Percentiles rank a stretch among this genome's conserved stretches.
These are phyloP conservation scores for Xylaria sp. DNA, from an alignment of 2,329 filamentous ascomycete genomes.

Conservation along the genomic window DNA sequence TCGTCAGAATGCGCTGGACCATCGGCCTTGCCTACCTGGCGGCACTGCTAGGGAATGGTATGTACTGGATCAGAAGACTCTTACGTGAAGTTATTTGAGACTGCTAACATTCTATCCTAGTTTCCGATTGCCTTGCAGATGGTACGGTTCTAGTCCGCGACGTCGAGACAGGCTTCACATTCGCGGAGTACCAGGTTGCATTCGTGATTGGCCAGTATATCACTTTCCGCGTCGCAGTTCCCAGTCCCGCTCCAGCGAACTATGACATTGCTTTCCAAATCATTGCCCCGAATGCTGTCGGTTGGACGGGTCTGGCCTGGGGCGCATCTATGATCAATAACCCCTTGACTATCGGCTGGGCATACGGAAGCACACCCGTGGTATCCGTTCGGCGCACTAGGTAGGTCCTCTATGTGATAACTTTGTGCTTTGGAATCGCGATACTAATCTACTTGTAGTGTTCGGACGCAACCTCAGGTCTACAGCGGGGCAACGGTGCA, in stretches of 20 bases:
- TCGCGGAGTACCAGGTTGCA: constrained; percentile 35
- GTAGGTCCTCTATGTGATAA: constrained; percentile 41
- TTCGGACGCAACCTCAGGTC: constrained; percentile 43
- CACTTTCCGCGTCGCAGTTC: constrained; percentile 46
- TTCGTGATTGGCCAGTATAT: constrained; percentile 39
- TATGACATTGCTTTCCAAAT: constrained; percentile 53
- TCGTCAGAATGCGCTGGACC: constrained; percentile 37
- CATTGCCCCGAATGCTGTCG: constrained; percentile 49
- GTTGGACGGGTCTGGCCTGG: constrained; percentile 56
- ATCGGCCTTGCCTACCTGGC: constrained; percentile 30
- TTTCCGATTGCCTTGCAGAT: constrained; percentile 28
- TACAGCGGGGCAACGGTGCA: constrained; percentile 42
- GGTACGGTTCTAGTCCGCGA: constrained; percentile 37
- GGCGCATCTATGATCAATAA: constrained; percentile 56
- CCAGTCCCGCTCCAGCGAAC: constrained; percentile 35
- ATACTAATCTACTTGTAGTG: constrained; percentile 34
- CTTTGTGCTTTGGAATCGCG: not conserved
- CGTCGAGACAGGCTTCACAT: constrained; percentile 41
- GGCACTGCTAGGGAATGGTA: constrained; percentile 36
- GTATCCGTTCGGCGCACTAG: constrained; percentile 52
- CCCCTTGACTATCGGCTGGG: constrained; percentile 53
- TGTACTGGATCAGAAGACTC: constrained; percentile 1
- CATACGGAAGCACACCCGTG: constrained; percentile 48
- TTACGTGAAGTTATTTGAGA: not conserved
- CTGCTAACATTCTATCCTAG: constrained; percentile 7